A percentile compares a stretch with the other conserved stretches of the same genome.
phyloP scores from a whole-genome alignment of 1,139 yeast genomes.

The Hansenula lynferdii region DNA sequence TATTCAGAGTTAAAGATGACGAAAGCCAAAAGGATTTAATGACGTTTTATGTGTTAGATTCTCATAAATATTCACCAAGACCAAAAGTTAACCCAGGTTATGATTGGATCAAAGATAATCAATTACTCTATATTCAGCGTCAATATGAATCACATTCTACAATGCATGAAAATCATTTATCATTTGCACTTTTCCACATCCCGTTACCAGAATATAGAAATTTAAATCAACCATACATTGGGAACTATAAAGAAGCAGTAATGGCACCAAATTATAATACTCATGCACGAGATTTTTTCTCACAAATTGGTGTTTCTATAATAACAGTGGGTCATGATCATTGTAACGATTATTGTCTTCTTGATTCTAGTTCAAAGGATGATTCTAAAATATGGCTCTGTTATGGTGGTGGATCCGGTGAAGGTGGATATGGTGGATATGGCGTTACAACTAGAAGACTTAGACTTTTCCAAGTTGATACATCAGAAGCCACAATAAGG shows the following conservation, averaged over 20 bases:
- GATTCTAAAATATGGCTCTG: conserved; percentile 70
- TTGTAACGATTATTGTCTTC: conserved; percentile 82
- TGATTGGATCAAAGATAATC: conserved; percentile 79
- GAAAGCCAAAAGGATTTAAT: conserved; percentile 40
- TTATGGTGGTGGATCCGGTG: conserved; percentile 91
- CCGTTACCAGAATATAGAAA: conserved; percentile 82
- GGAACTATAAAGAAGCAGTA: conserved; percentile 62
- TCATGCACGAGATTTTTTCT: conserved; percentile 54
- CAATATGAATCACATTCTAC: conserved; percentile 32
- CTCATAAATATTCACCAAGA: conserved; percentile 65
- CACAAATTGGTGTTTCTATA: conserved; percentile 62
- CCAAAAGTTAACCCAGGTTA: conserved; percentile 73
- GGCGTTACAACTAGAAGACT: conserved; percentile 78
- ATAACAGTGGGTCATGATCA: conserved; percentile 92
- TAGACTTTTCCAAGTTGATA: conserved; percentile 64
- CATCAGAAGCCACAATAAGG: conserved; percentile 43
- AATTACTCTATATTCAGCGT: conserved; percentile 54
- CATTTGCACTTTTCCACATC: conserved; percentile 92
- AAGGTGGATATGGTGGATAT: conserved; percentile 93
- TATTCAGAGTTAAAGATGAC: conserved; percentile 43
- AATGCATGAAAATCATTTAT: conserved; percentile 43
- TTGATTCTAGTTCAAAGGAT: conserved; percentile 33
- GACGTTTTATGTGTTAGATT: conserved; percentile 72
- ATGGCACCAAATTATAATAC: conserved; percentile 75
- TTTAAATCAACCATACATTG: conserved; percentile 39